Base-by-base conservation (phyloP, 768 basidiomycete species). In the Lentinula boryana region DNA sequence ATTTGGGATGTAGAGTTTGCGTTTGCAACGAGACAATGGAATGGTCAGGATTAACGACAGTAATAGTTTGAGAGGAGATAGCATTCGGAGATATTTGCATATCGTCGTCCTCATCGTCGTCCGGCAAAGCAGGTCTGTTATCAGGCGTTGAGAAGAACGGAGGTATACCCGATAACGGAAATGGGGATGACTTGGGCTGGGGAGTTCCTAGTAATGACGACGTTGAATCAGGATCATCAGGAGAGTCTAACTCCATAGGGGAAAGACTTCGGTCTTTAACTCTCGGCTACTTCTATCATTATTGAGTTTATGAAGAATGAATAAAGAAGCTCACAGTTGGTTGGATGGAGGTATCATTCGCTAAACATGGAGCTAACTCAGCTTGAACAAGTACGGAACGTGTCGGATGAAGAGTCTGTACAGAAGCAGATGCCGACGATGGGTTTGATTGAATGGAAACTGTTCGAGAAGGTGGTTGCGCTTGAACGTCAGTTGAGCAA, bases 161-260 rank as follows among this genome's bases (percentile, higher is more conserved):
- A 18, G 40, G 48, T 27, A 9, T 6, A 48, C 32, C 21, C 16
- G 23, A 21, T 33, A 1, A 32, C 10, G 16, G 57, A 49, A 66
- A 57, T 64, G 70, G 48, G 71, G 63, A 38, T 43, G 36, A 7
- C 27, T 18, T 21, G 16, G n/a, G 23, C 21, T 43, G 12, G 8
- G 55, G 40, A 18, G 35, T n/a, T n/a, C n/a, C 12, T 13, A 33
- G 48, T n/a, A 48, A 51, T 16, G n/a, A 38, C 36, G 33, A 15
- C n/a, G 77, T 75, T 9, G 76, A 76, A 62, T 74, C 77, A 16
- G 50, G n/a, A n/a, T n/a, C 5, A 5, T 72, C 64, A 6, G 77
- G 68, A 6, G 83, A 83, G 63, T 80, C 84, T 46, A 86, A 74
- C 58, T 86, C 86, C 84, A 85, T 85, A 0, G 83, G 84, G 52